Percentiles rank a stretch among this genome's conserved stretches.
These are phyloP conservation scores for Dispira simplex DNA, from an alignment of 192 early-diverging fungal genomes.

Conservation along the genomic window DNA sequence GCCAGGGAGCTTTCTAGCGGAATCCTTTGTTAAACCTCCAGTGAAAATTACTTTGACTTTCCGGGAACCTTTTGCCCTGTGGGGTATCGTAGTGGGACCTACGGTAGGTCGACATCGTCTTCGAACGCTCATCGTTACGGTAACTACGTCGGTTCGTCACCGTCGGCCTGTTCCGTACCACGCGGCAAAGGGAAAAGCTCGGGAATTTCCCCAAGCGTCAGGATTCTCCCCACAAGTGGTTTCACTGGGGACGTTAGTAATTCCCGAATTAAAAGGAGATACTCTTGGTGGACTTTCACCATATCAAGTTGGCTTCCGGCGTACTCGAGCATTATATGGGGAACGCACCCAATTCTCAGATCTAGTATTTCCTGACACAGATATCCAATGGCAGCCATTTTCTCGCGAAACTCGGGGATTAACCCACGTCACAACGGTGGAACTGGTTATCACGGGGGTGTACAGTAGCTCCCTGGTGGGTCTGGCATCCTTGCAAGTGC, in stretches of 20 bases:
- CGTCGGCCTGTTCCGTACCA: not conserved
- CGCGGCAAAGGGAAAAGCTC: not conserved
- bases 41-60: not conserved
- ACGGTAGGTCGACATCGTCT: not conserved
- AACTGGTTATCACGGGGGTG: not conserved
- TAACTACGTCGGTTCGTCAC: not conserved
- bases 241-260: not conserved
- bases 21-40: slow-evolving; percentile 5
- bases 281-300: not conserved
- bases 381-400: not conserved
- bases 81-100: not conserved
- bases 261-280: not conserved
- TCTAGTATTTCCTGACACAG: not conserved
- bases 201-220: not conserved
- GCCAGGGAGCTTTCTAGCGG: not conserved
- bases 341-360: not conserved
- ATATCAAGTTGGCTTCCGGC: not conserved
- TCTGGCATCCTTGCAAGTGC: not conserved
- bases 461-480: not conserved
- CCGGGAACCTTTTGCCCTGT: not conserved
- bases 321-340: not conserved
- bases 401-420: not conserved
- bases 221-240: not conserved
- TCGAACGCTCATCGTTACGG: not conserved
- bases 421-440: not conserved